Percentiles rank a stretch among this genome's conserved stretches.
phyloP scores from a whole-genome alignment of 2,329 filamentous ascomycete genomes.

The Rhynchosporium agropyri region DNA sequence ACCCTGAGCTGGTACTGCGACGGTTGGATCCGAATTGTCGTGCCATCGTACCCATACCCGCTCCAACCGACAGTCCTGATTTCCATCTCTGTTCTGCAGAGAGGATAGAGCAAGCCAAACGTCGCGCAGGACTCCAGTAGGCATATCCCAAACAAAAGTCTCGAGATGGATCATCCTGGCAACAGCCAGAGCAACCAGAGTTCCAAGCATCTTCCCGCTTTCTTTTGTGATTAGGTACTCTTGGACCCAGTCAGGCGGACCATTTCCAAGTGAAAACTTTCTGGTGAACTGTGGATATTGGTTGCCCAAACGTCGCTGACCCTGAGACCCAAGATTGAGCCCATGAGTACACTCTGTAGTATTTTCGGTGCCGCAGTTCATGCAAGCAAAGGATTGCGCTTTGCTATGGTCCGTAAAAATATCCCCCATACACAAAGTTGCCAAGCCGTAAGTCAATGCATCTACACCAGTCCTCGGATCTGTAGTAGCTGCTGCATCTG shows the following conservation, averaged over 20 bases:
- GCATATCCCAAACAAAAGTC: slow-evolving; percentile 87
- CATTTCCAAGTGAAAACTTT: slow-evolving; percentile 85
- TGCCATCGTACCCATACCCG: slow-evolving; percentile 83
- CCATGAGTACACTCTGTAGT: slow-evolving; percentile 36
- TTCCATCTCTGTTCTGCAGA: slow-evolving; percentile 58
- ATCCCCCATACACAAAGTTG: slow-evolving; percentile 76
- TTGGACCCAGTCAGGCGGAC: slow-evolving; percentile 74
- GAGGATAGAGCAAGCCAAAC: slow-evolving; percentile 80
- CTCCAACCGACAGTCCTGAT: slow-evolving; percentile 67
- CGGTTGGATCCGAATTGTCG: slow-evolving; percentile 57
- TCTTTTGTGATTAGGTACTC: slow-evolving; percentile 84
- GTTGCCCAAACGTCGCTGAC: slow-evolving; percentile 60
- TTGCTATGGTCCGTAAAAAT: slow-evolving; percentile 48
- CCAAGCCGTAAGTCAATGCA: slow-evolving; percentile 79
- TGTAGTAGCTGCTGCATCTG: slow-evolving; percentile 65
- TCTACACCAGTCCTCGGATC: slow-evolving; percentile 75
- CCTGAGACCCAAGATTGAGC: slow-evolving; percentile 23
- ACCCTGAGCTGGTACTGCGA: slow-evolving; percentile 35
- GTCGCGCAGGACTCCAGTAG: slow-evolving; percentile 78
- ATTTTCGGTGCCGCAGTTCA: slow-evolving; percentile 41
- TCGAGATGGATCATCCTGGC: slow-evolving; percentile 81
- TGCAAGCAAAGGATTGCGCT: slow-evolving; percentile 38
- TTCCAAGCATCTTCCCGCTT: slow-evolving; percentile 86
- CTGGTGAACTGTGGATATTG: slow-evolving; percentile 78
- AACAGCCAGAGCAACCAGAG: slow-evolving; percentile 76